These are phyloP conservation scores for Zymoseptoria crescenta DNA, from an alignment of 2,329 filamentous ascomycete species.

Conservation along the genomic window DNA sequence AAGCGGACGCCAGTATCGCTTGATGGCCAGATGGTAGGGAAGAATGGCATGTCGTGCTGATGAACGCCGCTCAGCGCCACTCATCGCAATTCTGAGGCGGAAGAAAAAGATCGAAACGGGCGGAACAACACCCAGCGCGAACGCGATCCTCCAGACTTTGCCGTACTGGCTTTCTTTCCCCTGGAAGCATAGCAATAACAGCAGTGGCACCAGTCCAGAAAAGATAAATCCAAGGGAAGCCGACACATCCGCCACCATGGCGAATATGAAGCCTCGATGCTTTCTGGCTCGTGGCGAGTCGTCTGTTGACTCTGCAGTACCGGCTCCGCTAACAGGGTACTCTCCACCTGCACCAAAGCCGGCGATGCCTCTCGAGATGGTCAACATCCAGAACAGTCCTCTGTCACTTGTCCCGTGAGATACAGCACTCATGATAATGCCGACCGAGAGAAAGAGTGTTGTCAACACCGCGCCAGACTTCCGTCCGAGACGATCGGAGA, in stretches of 20 bases:
- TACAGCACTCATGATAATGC: conserved; percentile 27
- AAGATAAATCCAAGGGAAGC: conserved; percentile 46
- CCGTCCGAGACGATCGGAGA: conserved; percentile 29
- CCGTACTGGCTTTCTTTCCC: conserved; percentile 35
- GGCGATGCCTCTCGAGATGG: conserved; percentile 38
- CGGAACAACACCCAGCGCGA: conserved; percentile 70
- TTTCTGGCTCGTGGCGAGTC: conserved; percentile 40
- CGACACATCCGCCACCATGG: conserved; percentile 47
- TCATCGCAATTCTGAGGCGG: conserved; percentile 64
- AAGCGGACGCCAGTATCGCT: conserved; percentile 65
- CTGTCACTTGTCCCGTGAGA: conserved; percentile 22
- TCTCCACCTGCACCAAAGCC: conserved; percentile 41
- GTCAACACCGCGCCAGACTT: conserved; percentile 30
- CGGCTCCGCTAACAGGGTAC: conserved; percentile 45
- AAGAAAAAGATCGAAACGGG: conserved; percentile 62
- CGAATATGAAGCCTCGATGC: conserved; percentile 49
- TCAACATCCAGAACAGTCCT: conserved; percentile 37
- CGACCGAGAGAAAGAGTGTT: conserved; percentile 27
- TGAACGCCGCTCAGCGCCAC: conserved; percentile 65
- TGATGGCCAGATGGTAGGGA: conserved; percentile 43
- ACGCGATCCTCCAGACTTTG: conserved; percentile 65
- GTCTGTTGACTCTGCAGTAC: conserved; percentile 48
- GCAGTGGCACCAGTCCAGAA: conserved; percentile 37
- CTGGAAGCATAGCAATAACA: conserved; percentile 45
- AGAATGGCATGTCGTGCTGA: conserved; percentile 50